A percentile compares a stretch with the other conserved stretches of the same genome.
Evolutionary conservation across 2,329 filamentous ascomycete genomes (phyloP).

Genomic region (Aspergillus ibericus): DNA sequence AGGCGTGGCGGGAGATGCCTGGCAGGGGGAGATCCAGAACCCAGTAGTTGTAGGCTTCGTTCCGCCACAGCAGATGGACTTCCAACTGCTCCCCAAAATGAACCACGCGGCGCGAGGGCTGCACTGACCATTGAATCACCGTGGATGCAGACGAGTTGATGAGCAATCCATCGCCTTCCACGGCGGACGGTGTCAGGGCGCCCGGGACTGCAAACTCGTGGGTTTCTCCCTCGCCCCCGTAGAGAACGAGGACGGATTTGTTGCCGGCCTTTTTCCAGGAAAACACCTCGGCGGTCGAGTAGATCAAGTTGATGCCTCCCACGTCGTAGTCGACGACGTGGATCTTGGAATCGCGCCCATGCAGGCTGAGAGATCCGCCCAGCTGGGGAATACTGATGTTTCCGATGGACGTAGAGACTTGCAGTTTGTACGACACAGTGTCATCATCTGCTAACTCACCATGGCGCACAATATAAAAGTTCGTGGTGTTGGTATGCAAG

Average conservation of each 20-base stretch:
- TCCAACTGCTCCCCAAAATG: conserved; percentile 20
- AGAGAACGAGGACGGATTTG: conserved; percentile 25
- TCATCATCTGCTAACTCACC: conserved; percentile 16
- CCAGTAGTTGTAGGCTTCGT: conserved; percentile 35
- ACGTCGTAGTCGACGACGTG: conserved; percentile 34
- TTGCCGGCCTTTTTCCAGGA: conserved; percentile 9
- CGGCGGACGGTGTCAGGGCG: not conserved
- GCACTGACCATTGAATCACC: conserved; percentile 18
- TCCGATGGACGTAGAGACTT: not conserved
- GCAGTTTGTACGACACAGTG: not conserved
- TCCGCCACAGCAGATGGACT: conserved; percentile 30
- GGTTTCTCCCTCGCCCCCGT: conserved; percentile 28
- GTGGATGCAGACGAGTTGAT: not conserved
- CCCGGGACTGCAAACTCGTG: conserved; percentile 27
- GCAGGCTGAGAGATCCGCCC: not conserved
- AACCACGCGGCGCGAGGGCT: conserved; percentile 18
- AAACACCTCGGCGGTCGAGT: conserved; percentile 34
- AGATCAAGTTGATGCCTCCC: conserved; percentile 27
- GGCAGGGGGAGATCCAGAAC: conserved; percentile 24
- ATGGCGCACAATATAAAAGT: conserved; percentile 12
- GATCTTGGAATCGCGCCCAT: conserved; percentile 23
- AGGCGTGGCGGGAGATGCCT: conserved; percentile 22
- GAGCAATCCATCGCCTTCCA: conserved; percentile 11
- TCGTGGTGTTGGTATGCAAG: not conserved
- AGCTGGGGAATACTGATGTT: conserved; percentile 1